Conservation (phyloP, 805 yeast species). For the Brettanomyces nanus region DNA sequence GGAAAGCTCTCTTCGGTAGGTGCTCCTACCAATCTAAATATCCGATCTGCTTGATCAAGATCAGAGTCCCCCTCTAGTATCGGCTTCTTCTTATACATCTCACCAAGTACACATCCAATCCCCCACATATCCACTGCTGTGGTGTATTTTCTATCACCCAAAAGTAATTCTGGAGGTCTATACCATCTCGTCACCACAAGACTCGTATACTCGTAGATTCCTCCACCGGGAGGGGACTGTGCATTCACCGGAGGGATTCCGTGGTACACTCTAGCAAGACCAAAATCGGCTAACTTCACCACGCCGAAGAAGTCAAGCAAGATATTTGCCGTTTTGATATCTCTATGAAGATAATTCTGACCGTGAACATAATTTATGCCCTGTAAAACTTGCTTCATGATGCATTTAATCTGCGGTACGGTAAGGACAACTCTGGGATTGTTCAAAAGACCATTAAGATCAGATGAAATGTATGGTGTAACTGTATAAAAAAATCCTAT, state of each 20-base stretch:
- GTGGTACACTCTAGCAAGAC: conserved; percentile 62
- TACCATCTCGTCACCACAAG: conserved; percentile 96
- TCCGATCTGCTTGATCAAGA: conserved; percentile 74
- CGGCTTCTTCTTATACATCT: conserved; percentile 74
- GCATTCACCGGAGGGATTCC: conserved; percentile 27
- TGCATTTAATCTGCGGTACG: conserved; percentile 69
- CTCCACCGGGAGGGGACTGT: conserved; percentile 41
- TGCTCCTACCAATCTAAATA: conserved; percentile 76
- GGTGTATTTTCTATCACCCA: conserved; percentile 81
- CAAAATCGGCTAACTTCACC: conserved; percentile 91
- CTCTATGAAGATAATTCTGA: conserved; percentile 64
- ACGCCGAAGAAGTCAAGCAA: conserved; percentile 68
- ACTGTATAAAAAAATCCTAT: conserved; percentile 65
- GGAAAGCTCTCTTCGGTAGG: conserved; percentile 62
- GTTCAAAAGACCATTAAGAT: conserved; percentile 80
- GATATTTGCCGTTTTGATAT: conserved; percentile 94
- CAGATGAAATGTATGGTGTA: conserved; percentile 87
- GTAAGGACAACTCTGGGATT: conserved; percentile 60
- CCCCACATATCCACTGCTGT: conserved; percentile 99
- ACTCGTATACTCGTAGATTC: conserved; percentile 44
- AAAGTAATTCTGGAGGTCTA: conserved; percentile 85
- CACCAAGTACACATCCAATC: conserved; percentile 91
- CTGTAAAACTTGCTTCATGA: conserved; percentile 65
- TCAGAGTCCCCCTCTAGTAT: conserved; percentile 82
- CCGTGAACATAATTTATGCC: conserved; percentile 81